Evolutionary conservation across 805 yeast species (phyloP), one percentile per base, ranked within the genome.

Genomic region (Monosporozyma servazzii): DNA sequence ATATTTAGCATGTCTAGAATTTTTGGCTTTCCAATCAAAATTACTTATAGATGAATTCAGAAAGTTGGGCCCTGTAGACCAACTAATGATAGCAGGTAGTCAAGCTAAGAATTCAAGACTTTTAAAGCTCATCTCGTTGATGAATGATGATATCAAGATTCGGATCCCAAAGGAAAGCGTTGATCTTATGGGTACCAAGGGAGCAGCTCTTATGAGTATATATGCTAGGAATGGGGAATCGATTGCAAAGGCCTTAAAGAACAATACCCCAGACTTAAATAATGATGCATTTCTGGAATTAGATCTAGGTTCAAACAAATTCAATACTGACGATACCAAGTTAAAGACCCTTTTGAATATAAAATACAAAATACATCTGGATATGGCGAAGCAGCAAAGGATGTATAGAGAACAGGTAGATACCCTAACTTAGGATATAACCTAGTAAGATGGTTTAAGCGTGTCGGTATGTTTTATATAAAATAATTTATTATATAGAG

Each of bases 1-100:
- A 55, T 81, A 80, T 59, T 63, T 78, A 36, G 64, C 75, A 18
- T 66, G 70, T 2, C 48, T 79, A 4, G 84, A 80, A 62, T 80
- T 75, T 51, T 60, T 80, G 18, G 75, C 75, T 1, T 75, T 79
- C 49, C 82, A 80, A 58, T 70, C 79, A 1, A 63, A 59, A 46
- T 75, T 74, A 44, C 66, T 78, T 18, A 53, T 77, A 1, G 61
- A 58, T 1, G 53, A 65, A n/a, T 58, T 75, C 33, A 40, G 49
- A 3, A 45, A 30, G 7, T n/a, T 41, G 7, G 47, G 47, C 9
- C 10, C 23, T 1, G 29, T 51, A 1, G 40, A 54, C 1, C 60
- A 63, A 1, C 55, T 77, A 5, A 54, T 57, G 2, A 63, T 79
- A 2, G 70, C 75, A 55, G 86, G 85, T 4, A 75, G 81, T 36